Base-by-base conservation (phyloP, 2,329 filamentous ascomycete species). In the Diaporthe ampelina region DNA sequence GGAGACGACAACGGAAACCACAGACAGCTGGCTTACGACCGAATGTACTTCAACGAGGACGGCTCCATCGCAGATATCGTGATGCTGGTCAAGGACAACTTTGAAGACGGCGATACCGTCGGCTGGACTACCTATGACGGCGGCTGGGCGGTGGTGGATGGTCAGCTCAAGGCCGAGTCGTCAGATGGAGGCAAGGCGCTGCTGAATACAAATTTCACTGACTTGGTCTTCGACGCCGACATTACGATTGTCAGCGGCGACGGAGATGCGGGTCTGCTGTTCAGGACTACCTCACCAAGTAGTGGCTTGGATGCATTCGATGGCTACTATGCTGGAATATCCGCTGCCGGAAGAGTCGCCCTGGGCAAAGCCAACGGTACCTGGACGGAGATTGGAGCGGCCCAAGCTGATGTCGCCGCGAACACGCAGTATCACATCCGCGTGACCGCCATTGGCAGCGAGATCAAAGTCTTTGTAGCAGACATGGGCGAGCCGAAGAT, bases 11-110 rank as follows among this genome's bases (percentile, higher is more conserved):
- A 84, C 71, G 83, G 83, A 45, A 86, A 88, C 74, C 84, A 88
- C 77, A 85, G 86, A 3, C 83, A 85, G 21, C 79, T 85, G 3
- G 85, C 85, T 45, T 87, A 88, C 69, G 86, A 88, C 77, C 83
- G 85, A 21, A 85, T 88, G 82, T 81, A 84, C 75, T 88, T 88
- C 75, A 82, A 85, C 74, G 80, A 81, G 0, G 79, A 85, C 43
- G 85, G 84, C 24, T 84, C 82, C 50, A 87, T 88, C 54, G 77
- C 81, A 58, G 82, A 82, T 0, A 80, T 88, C 6, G 79, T 78
- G 54, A 88, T 88, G 85, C 79, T 85, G 17, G 84, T 86, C 13
- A 81, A 83, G 74, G 84, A 86, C 75, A 81, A 86, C 76, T 86
- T 86, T 56, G 78, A 81, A 7, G 83, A 86, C 70, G 83, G 83